Conservation (phyloP, 257 asterid species). For the Primulina huaijiensis region DNA sequence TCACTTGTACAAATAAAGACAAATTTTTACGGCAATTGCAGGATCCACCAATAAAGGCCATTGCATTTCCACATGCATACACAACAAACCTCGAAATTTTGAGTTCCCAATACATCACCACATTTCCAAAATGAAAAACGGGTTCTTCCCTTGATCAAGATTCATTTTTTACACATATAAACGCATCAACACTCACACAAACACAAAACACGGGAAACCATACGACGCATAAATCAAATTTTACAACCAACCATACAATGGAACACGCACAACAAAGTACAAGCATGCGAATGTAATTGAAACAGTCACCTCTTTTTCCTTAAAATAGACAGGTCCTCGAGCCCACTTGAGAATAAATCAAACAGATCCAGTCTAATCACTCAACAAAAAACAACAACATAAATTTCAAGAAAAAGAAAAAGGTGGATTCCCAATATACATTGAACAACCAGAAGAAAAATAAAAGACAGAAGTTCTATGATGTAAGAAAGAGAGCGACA, state of each 20-base stretch:
- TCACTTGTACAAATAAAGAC: constrained; percentile 3
- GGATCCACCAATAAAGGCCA: constrained; percentile 22
- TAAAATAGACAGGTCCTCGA: constrained; percentile 15
- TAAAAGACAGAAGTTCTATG: constrained; percentile 17
- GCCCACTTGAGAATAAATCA: constrained; percentile 26
- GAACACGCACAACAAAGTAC: constrained; percentile 21
- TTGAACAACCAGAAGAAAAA: not conserved
- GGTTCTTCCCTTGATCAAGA: constrained; percentile 20
- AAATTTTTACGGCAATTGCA: constrained; percentile 16
- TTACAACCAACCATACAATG: not conserved
- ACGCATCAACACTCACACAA: constrained; percentile 8
- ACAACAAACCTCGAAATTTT: constrained; percentile 9
- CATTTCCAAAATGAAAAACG: constrained; percentile 21
- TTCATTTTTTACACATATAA: constrained; percentile 9
- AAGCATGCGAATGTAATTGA: constrained; percentile 1
- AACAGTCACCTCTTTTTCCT: constrained; percentile 32
- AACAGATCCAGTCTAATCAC: constrained; percentile 34
- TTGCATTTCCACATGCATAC: constrained; percentile 18
- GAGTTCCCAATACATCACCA: constrained; percentile 17
- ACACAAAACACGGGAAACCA: not conserved
- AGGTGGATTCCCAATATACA: constrained; percentile 18
- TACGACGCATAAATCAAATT: constrained; percentile 8
- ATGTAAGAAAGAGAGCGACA: constrained; percentile 1
- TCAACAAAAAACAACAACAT: constrained; percentile 21
- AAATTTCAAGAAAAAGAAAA: not conserved